Base-by-base conservation (phyloP, 768 basidiomycete genomes). In the Lentinus brumalis region DNA sequence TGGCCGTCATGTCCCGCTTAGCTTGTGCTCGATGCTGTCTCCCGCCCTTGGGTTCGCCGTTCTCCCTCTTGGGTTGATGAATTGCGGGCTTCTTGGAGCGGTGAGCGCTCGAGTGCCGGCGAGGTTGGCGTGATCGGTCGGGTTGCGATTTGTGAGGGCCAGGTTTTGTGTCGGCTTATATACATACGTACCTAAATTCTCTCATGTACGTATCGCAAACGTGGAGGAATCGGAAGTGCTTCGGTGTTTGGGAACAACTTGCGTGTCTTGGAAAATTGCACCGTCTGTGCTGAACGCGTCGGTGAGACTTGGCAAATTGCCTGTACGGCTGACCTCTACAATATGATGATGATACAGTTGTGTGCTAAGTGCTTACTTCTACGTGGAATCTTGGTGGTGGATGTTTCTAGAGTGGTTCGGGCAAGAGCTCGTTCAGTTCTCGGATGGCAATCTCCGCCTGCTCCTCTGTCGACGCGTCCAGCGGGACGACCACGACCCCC, bases 401-500 rank as follows among this genome's bases (percentile, higher is more conserved):
- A 31, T 35, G 11, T 41, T 16, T 16, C 41, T 41, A 58, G 14
- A 63, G 62, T 1, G 53, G 57, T 8, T 65, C 64, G 5, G 60
- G 65, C 40, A 66, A 45, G 32, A 71, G 30, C 61, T 61, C 65
- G 64, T 52, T 67, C 66, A 88, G 67, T n/a, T 72, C 78, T 35
- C 77, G 75, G 39, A 79, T 59, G 5, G 83, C 86, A 26, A 62
- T 72, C 50, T 67, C 63, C 0, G 88, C 76, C 73, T 94, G 90
- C 52, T 78, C 78, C 63, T 81, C 81, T 40, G 83, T 86, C n/a
- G 75, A 67, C 52, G 77, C 78, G 42, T 81, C 78, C 39, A 86
- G 66, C 14, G 78, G 70, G n/a, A 92, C 84, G 4, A 78, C 76
- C 18, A 91, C 80, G n/a, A 92, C 87, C 0, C 82, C 87, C 5